Conservation (phyloP, 2,329 filamentous ascomycete species). For the Neoarthrinium moseri region DNA sequence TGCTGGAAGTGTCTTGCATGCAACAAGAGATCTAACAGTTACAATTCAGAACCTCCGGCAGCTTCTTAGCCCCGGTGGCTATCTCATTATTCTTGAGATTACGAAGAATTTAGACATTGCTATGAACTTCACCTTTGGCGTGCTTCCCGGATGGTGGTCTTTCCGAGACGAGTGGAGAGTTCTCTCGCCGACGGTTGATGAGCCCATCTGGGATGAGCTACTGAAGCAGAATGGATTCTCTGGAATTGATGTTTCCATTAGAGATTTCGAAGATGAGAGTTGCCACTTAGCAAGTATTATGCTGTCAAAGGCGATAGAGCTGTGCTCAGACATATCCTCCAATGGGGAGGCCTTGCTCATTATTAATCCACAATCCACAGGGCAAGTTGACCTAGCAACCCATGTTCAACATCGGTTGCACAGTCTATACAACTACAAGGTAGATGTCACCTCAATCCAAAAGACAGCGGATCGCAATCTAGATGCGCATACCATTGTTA, state of each 20-base stretch:
- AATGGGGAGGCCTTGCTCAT: constrained; percentile 1
- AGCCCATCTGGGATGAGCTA: constrained; percentile 17
- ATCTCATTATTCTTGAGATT: constrained; percentile 12
- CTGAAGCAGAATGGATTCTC: constrained; percentile 19
- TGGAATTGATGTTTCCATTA: constrained; percentile 20
- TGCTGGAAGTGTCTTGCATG: constrained; percentile 18
- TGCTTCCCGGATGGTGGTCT: constrained; percentile 9
- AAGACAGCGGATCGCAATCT: too few species aligned
- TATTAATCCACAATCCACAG: neutral
- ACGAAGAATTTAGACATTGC: constrained; percentile 7
- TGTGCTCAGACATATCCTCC: constrained; percentile 16
- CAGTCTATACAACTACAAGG: too few species aligned
- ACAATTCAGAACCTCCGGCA: constrained; percentile 17
- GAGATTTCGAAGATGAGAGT: constrained; percentile 16
- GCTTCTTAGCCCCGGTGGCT: constrained; percentile 19
- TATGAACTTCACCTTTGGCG: neutral
- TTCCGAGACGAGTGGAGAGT: constrained; percentile 2
- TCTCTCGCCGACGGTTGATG: neutral
- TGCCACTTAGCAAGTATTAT: constrained; percentile 23
- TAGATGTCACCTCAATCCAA: too few species aligned
- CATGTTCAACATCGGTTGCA: too few species aligned
- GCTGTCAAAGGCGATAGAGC: too few species aligned
- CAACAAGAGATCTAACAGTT: constrained; percentile 14
- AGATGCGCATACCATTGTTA: constrained; percentile 11
- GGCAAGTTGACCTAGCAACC: neutral